Conservation (phyloP, 805 yeast species). For the Kluyveromyces starmeri region DNA sequence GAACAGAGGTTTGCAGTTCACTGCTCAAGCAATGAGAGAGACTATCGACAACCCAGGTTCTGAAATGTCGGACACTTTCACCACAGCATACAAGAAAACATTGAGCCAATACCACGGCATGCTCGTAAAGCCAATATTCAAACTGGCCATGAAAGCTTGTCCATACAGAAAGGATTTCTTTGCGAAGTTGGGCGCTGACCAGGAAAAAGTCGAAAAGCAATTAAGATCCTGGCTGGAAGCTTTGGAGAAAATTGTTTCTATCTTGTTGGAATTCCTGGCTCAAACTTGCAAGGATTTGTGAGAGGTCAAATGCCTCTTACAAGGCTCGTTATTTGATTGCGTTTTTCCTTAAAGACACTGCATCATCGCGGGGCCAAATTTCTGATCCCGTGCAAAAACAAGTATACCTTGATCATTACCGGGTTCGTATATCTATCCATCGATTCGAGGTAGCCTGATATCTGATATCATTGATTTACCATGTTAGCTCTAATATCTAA, state of each 20-base stretch:
- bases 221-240: slow-evolving; percentile 67
- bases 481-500: too few species aligned
- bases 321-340: too few species aligned
- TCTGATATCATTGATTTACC: too few species aligned
- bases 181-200: slow-evolving; percentile 70
- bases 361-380: too few species aligned
- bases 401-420: too few species aligned
- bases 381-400: too few species aligned
- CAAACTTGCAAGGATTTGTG: slow-evolving; percentile 21
- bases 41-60: slow-evolving; percentile 50
- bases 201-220: slow-evolving; percentile 56
- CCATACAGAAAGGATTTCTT: slow-evolving; percentile 86
- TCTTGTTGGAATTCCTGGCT: slow-evolving; percentile 65
- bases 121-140: slow-evolving; percentile 78
- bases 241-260: slow-evolving; percentile 62
- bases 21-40: slow-evolving; percentile 83
- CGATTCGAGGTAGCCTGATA: too few species aligned
- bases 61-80: slow-evolving; percentile 71
- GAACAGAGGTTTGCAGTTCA: slow-evolving; percentile 75
- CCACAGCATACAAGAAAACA: slow-evolving; percentile 76
- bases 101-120: slow-evolving; percentile 74
- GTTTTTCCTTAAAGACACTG: too few species aligned
- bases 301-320: too few species aligned
- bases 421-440: too few species aligned
- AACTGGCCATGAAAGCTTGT: slow-evolving; percentile 91